Evolutionary conservation across 1,284 basidiomycete genomes (phyloP).

Genomic region (Ustilago esculenta): DNA sequence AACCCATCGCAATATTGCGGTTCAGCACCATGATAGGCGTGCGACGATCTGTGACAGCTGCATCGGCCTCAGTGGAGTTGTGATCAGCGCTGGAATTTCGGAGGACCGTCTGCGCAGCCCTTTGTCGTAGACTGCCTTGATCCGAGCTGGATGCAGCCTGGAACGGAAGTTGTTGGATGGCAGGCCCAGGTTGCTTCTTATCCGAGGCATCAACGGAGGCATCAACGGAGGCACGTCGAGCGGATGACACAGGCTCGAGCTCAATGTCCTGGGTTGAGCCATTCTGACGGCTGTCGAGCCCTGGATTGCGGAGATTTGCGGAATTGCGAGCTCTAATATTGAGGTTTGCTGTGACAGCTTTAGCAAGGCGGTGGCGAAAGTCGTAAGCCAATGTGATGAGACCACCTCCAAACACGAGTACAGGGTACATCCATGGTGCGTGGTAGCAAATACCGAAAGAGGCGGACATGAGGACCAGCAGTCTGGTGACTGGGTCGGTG

Average conservation of each 20-base stretch:
- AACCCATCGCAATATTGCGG: constrained; percentile 35
- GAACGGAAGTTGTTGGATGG: constrained; percentile 18
- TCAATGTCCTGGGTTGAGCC: constrained; percentile 36
- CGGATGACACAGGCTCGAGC: constrained; percentile 21
- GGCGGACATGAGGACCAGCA: constrained; percentile 70
- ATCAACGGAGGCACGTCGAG: constrained; percentile 4
- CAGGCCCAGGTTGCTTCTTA: constrained; percentile 16
- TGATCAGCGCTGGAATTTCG: background rate
- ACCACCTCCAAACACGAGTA: constrained; percentile 67
- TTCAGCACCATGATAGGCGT: constrained; percentile 48
- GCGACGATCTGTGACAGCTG: constrained; percentile 7
- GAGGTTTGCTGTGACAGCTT: background rate
- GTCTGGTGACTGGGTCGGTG: constrained; percentile 71
- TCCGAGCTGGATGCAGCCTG: constrained; percentile 3
- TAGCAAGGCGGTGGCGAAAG: constrained; percentile 41
- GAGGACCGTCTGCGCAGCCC: constrained; percentile 9
- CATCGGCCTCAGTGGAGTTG: background rate
- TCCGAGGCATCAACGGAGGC: constrained; percentile 11
- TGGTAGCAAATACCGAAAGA: constrained; percentile 72
- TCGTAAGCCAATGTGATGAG: constrained; percentile 65
- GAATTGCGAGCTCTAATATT: background rate
- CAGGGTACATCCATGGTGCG: constrained; percentile 68
- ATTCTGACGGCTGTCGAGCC: background rate
- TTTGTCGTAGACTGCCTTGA: constrained; percentile 9
- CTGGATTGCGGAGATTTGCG: background rate